Evolutionary conservation across 495 filamentous ascomycete genomes (phyloP), one percentile per base, ranked within the genome.

Genomic region (Chaetomium tenue): DNA sequence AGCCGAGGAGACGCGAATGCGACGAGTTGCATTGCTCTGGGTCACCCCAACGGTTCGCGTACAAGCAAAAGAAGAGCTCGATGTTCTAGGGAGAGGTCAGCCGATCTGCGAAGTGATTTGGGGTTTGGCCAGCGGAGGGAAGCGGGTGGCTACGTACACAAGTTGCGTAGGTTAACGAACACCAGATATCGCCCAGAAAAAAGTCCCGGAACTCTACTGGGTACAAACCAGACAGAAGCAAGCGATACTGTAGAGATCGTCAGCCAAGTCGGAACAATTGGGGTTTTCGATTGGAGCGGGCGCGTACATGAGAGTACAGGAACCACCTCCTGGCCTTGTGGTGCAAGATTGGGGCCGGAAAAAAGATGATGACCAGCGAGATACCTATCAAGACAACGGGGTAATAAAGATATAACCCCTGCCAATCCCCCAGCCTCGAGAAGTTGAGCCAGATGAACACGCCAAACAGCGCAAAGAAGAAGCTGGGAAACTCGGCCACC

Each of bases 191-290:
- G 18, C 94, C 94, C 0, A 98, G 82, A 75, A 96, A 98, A 78
- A 98, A 98, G 73, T 98, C 94, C 63, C 92, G 86, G 71, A 98
- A 98, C 73, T 97, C 94, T 22, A 98, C 94, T 12, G 90, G 92
- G 74, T 92, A 97, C 13, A 94, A 69, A 16, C 94, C 94, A 20
- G 94, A 89, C 23, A 91, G 81, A 53, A 95, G 77, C 28, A 98
- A 78, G 64, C 94, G 89, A 81, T 88, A 95, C 91, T 96, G 82
- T 44, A 61, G 18, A 8, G 20, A 2, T 42, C 16, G 20, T 54
- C 33, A 51, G 52, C 16, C n/a, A 42, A 20, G 25, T 15, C 16
- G 15, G 25, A 9, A 51, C 18, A 25, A 60, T 23, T 9, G 25
- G 12, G 39, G 20, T n/a, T 7, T 44, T 44, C 33, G 55, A 51